Evolutionary conservation across 495 filamentous ascomycete genomes (phyloP).

Genomic region (Penicillium riverlandense): DNA sequence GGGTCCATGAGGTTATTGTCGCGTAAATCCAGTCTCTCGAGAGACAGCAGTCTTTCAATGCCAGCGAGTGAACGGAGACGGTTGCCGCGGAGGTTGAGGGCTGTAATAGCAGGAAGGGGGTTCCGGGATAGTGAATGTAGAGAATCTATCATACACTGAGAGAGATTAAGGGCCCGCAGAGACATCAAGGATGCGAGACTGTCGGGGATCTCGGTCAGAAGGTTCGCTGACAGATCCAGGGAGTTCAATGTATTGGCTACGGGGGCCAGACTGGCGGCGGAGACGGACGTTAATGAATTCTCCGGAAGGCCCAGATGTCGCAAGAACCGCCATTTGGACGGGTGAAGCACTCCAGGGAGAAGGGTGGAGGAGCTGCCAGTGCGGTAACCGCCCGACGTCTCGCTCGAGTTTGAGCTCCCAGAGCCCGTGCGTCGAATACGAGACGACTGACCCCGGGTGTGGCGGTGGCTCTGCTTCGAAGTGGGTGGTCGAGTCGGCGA

Average conservation of each 20-base stretch:
- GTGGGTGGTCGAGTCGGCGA: conserved; percentile 69
- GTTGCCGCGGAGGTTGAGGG: conserved; percentile 86
- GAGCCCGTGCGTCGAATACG: conserved; percentile 81
- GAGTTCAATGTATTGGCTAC: conserved; percentile 82
- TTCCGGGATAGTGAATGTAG: conserved; percentile 79
- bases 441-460: conserved; percentile 43
- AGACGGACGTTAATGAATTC: conserved; percentile 76
- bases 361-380: conserved; percentile 70
- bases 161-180: conserved; percentile 82
- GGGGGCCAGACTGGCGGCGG: conserved; percentile 65
- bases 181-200: conserved; percentile 73
- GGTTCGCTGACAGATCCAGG: conserved; percentile 84
- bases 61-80: conserved; percentile 83
- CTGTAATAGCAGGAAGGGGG: conserved; percentile 87
- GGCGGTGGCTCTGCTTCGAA: conserved; percentile 57
- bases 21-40: conserved; percentile 84
- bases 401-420: conserved; percentile 85
- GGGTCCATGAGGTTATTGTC: conserved; percentile 90
- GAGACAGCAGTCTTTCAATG: conserved; percentile 77
- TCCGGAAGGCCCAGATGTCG: conserved; percentile 87
- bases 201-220: conserved; percentile 87
- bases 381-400: conserved; percentile 59
- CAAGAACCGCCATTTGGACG: conserved; percentile 90
- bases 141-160: conserved; percentile 95
- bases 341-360: conserved; percentile 55